Conservation (phyloP, 2,329 filamentous ascomycete species). For the Fusarium pseudograminearum region DNA sequence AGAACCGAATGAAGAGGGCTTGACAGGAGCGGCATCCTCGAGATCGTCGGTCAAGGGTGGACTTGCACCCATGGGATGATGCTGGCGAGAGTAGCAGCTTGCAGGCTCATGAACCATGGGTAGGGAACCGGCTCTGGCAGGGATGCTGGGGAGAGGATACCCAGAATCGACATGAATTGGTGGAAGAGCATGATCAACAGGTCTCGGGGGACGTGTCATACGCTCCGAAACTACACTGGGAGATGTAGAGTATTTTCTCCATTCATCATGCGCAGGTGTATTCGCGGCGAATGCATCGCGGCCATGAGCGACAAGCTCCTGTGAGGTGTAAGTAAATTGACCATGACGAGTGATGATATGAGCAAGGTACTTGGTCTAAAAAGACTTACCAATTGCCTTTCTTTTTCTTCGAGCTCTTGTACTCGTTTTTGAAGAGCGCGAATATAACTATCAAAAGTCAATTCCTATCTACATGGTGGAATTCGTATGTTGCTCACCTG, state of each 20-base stretch:
- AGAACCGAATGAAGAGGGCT: conserved; percentile 45
- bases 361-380: conserved; percentile 7
- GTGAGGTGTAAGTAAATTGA: conserved; percentile 8
- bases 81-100: conserved; percentile 35
- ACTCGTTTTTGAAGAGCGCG: conserved; percentile 47
- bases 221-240: conserved; percentile 36
- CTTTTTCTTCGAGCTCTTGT: conserved; percentile 46
- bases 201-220: conserved; percentile 22
- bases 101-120: conserved; percentile 36
- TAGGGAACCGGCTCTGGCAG: conserved; percentile 27
- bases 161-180: conserved; percentile 39
- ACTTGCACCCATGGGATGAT: conserved; percentile 43
- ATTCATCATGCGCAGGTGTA: conserved; percentile 41
- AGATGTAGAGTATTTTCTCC: conserved; percentile 40
- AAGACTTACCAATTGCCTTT: conserved; percentile 44
- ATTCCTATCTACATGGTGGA: not conserved
- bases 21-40: conserved; percentile 38
- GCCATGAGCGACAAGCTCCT: conserved; percentile 35
- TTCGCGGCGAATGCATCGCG: conserved; percentile 34
- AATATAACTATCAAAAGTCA: conserved; percentile 40
- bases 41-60: conserved; percentile 47
- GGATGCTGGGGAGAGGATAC: conserved; percentile 31
- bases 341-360: not conserved
- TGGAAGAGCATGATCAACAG: conserved; percentile 39
- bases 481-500: conserved; percentile 35